These are phyloP conservation scores for Acer saccharum DNA, from an alignment of 345 rosid genomes.

Conservation along the genomic window DNA sequence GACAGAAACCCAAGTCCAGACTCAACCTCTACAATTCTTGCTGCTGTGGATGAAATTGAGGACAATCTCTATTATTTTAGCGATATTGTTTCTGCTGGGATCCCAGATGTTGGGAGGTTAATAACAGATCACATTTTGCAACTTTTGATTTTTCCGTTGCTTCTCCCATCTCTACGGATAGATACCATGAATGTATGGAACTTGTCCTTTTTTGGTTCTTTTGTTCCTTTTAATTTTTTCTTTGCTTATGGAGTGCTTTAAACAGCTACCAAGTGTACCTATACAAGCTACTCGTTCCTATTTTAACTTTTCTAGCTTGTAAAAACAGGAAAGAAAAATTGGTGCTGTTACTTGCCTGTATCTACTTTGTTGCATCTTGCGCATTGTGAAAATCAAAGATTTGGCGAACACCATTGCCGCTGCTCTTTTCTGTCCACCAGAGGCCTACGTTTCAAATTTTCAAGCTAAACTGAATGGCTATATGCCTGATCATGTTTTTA, in stretches of 20 bases:
- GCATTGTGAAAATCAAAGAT: slow-evolving; percentile 93
- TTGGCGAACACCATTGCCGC: slow-evolving; percentile 92
- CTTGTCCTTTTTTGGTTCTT: slow-evolving; percentile 23
- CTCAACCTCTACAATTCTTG: slow-evolving; percentile 47
- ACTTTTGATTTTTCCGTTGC: slow-evolving; percentile 81
- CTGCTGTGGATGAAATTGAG: slow-evolving; percentile 92
- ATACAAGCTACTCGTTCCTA: slow-evolving; percentile 3
- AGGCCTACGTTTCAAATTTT: slow-evolving; percentile 52
- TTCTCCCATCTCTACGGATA: slow-evolving; percentile 77
- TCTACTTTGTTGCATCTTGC: slow-evolving; percentile 92
- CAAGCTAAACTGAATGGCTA: slow-evolving; percentile 60
- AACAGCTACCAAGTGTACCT: slow-evolving; percentile 4
- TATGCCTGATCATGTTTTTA: slow-evolving; percentile 37
- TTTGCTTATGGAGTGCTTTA: neutral
- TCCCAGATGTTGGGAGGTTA: slow-evolving; percentile 91
- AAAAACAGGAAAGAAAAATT: slow-evolving; percentile 60
- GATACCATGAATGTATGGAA: slow-evolving; percentile 55
- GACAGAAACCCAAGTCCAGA: slow-evolving; percentile 58
- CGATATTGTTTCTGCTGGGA: slow-evolving; percentile 96
- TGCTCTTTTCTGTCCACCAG: slow-evolving; percentile 74
- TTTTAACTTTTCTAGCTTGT: slow-evolving; percentile 30
- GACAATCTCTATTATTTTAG: slow-evolving; percentile 93
- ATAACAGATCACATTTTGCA: slow-evolving; percentile 80
- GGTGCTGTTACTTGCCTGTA: slow-evolving; percentile 83
- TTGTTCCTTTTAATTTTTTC: slow-evolving; percentile 9